These are phyloP conservation scores for Eremochloa ophiuroides DNA, from an alignment of 176 grass and related monocot genomes.

Conservation along the genomic window DNA sequence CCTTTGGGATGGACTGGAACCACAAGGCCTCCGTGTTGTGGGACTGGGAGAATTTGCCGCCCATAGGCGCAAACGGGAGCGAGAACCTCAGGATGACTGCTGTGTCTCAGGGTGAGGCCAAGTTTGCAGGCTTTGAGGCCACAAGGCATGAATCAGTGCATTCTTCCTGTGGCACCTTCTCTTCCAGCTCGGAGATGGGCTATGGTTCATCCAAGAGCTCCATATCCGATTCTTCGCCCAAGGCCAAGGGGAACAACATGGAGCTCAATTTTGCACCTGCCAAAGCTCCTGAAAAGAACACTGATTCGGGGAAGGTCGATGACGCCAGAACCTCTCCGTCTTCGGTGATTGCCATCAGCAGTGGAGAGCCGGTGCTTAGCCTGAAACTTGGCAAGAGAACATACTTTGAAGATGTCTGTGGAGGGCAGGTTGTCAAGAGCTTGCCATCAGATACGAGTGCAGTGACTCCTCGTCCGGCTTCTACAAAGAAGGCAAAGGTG, in stretches of 20 bases:
- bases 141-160: background rate
- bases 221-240: slow-evolving; percentile 49
- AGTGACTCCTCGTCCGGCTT: slow-evolving; percentile 8
- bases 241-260: slow-evolving; percentile 18
- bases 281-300: slow-evolving; percentile 14
- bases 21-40: slow-evolving; percentile 40
- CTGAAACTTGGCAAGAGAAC: slow-evolving; percentile 69
- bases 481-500: slow-evolving; percentile 42
- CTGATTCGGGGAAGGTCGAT: background rate
- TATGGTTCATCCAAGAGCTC: too few species aligned
- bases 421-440: slow-evolving; percentile 34
- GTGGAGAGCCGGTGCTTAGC: slow-evolving; percentile 41
- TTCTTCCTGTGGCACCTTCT: too few species aligned
- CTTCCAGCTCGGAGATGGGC: too few species aligned
- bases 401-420: slow-evolving; percentile 58
- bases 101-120: too few species aligned
- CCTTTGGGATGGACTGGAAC: slow-evolving; percentile 58
- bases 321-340: too few species aligned
- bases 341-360: slow-evolving; percentile 25
- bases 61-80: background rate
- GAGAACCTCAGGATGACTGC: slow-evolving; percentile 32
- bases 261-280: slow-evolving; percentile 39
- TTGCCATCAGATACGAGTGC: slow-evolving; percentile 3
- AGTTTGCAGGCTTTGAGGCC: background rate
- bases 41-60: slow-evolving; percentile 46